Conservation (phyloP, 179 eudicot genomes). For the Vitellaria paradoxa region DNA sequence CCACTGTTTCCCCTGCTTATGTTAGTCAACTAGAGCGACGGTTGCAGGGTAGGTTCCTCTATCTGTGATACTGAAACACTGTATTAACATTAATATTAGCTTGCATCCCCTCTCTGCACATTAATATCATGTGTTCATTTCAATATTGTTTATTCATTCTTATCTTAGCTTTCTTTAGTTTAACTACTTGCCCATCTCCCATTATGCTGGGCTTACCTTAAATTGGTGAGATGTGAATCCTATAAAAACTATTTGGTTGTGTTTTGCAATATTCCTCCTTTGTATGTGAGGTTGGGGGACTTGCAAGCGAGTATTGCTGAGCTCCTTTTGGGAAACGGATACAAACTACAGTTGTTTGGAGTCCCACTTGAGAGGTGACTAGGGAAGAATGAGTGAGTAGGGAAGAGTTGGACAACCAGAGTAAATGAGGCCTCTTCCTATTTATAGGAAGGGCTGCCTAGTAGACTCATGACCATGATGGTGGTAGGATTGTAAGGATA, state of each 20-base stretch:
- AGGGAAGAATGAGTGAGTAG: too few relatives aligned
- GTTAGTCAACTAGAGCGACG: constrained; percentile 73
- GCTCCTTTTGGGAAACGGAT: too few relatives aligned
- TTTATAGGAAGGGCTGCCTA: too few relatives aligned
- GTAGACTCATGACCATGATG: too few relatives aligned
- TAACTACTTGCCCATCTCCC: not conserved
- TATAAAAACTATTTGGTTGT: not conserved
- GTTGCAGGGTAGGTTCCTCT: constrained; percentile 57
- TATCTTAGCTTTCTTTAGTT: not conserved
- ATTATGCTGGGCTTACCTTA: not conserved
- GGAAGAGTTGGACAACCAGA: too few relatives aligned
- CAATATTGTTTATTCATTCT: not conserved
- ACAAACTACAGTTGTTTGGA: too few relatives aligned
- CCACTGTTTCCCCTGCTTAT: constrained; percentile 96
- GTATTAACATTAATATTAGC: constrained; percentile 6
- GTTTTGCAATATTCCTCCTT: not conserved
- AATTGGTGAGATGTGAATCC: not conserved
- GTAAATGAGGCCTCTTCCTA: too few relatives aligned
- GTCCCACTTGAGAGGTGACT: too few relatives aligned
- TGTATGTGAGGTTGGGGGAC: too few relatives aligned
- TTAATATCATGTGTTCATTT: not conserved
- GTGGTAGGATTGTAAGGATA: too few relatives aligned
- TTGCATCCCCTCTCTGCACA: not conserved
- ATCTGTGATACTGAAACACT: not conserved
- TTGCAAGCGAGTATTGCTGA: too few relatives aligned